Evolutionary conservation across 768 basidiomycete species (phyloP).

Genomic region (Lactifluus hygrophoroides): DNA sequence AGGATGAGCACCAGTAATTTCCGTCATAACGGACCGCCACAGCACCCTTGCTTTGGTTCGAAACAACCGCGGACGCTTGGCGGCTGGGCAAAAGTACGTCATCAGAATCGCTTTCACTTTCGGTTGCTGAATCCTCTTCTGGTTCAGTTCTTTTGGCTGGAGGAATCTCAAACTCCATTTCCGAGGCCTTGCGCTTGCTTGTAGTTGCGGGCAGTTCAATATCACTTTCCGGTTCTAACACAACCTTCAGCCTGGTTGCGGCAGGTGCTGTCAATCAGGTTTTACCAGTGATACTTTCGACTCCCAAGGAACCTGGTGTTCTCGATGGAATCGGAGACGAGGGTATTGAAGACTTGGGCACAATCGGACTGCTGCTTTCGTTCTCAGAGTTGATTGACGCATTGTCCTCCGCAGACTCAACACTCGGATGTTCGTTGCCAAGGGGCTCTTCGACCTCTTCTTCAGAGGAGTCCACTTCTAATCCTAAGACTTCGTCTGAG

Average conservation of each 20-base stretch:
- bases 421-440: slow-evolving; percentile 15
- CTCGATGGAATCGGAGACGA: neutral
- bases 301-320: neutral
- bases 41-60: neutral
- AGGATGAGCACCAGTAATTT: no score
- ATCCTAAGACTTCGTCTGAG: slow-evolving; percentile 18
- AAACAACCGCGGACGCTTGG: neutral
- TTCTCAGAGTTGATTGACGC: slow-evolving; percentile 2
- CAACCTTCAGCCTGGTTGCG: neutral
- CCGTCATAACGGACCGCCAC: no score
- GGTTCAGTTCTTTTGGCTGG: slow-evolving; percentile 4
- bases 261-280: neutral
- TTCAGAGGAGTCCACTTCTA: slow-evolving; percentile 18
- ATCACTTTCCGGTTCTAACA: slow-evolving; percentile 27
- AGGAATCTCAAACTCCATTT: slow-evolving; percentile 9
- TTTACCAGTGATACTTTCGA: slow-evolving; percentile 16
- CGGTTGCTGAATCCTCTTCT: slow-evolving; percentile 5
- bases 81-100: neutral
- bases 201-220: neutral
- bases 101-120: slow-evolving; percentile 13
- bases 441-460: slow-evolving; percentile 20
- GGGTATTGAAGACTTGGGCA: neutral
- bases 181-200: slow-evolving; percentile 10
- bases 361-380: neutral
- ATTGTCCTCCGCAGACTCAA: slow-evolving; percentile 8